Evolutionary conservation across 1,284 basidiomycete species (phyloP), one percentile per base, ranked within the genome.

Genomic region (Cronartium quercuum): DNA sequence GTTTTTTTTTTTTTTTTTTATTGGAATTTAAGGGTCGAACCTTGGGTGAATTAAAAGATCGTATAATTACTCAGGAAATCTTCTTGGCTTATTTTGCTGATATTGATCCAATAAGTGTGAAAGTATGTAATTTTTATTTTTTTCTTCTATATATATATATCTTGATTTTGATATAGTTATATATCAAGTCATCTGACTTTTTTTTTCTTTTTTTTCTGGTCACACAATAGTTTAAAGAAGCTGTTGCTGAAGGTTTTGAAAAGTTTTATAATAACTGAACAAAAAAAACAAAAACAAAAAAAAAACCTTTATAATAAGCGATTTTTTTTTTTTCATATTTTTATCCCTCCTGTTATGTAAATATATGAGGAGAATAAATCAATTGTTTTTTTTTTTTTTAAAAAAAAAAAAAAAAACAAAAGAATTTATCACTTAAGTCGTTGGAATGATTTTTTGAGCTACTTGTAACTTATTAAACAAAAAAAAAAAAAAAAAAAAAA

Each of bases 51-150:
- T 79, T 84, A 12, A 75, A 80, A 21, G 81, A 83, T 73, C 51
- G 75, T 2, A 83, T 82, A 80, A 71, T 84, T 12, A 82, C 81
- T 0, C 79, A 80, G 29, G 81, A 84, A 75, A 63, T 84, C 66
- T 81, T 84, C 71, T 76, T 82, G 61, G 82, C 82, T 1, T 84
- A 84, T 78, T 84, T 84, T 77, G 79, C 82, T 0, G 81, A 82
- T 69, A 80, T 81, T 65, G 79, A 82, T 61, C 81, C 81, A 41
- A 82, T 83, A 21, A 83, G 82, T 10, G 77, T 79, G 12, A 80
- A 80, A 77, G 82, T 76, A 29, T 41, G 75, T 58, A 24, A 10
- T 5, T 12, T 34, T n/a, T 21, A 41, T 41, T 4, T 10, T 38
- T 2, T 40, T 40, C 18, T 13, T 60, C 29, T 41, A 7, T 34